A percentile compares a stretch with the other conserved stretches of the same genome.
These are phyloP conservation scores for Hyparrhenia diplandra DNA, from an alignment of 176 grass and related monocot genomes.

Conservation along the genomic window DNA sequence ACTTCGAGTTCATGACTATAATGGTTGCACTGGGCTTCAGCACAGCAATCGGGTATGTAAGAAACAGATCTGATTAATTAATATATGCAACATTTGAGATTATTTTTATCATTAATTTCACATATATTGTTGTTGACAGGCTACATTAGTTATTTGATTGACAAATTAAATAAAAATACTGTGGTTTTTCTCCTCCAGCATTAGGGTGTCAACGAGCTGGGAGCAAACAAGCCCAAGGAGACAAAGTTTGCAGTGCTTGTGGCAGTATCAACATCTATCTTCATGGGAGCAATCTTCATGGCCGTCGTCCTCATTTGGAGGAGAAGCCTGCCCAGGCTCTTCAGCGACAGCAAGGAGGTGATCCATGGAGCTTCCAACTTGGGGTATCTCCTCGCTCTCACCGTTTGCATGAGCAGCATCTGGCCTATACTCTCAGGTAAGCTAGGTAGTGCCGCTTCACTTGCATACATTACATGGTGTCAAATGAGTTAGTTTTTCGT, in stretches of 20 bases:
- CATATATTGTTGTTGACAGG: neutral
- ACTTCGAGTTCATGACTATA: conserved; percentile 66
- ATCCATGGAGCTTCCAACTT: conserved; percentile 45
- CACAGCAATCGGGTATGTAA: conserved; percentile 58
- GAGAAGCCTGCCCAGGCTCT: conserved; percentile 46
- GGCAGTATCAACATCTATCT: conserved; percentile 41
- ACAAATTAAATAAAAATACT: neutral
- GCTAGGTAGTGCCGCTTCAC: neutral
- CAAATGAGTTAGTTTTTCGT: no score
- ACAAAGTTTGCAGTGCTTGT: conserved; percentile 58
- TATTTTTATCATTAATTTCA: neutral
- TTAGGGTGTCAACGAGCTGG: conserved; percentile 78
- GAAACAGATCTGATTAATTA: neutral
- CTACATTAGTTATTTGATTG: no score
- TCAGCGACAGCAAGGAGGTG: conserved; percentile 49
- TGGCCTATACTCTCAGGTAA: conserved; percentile 75
- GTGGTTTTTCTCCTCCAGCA: conserved; percentile 22
- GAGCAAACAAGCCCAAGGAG: conserved; percentile 49
- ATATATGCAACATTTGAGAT: no score
- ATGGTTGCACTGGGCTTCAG: conserved; percentile 83
- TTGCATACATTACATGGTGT: no score
- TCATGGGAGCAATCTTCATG: conserved; percentile 59
- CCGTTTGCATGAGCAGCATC: conserved; percentile 62
- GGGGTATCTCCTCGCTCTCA: conserved; percentile 52
- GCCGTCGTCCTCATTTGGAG: conserved; percentile 47